Evolutionary conservation across 2,329 filamentous ascomycete species (phyloP).

Genomic region (Fusarium sp.): DNA sequence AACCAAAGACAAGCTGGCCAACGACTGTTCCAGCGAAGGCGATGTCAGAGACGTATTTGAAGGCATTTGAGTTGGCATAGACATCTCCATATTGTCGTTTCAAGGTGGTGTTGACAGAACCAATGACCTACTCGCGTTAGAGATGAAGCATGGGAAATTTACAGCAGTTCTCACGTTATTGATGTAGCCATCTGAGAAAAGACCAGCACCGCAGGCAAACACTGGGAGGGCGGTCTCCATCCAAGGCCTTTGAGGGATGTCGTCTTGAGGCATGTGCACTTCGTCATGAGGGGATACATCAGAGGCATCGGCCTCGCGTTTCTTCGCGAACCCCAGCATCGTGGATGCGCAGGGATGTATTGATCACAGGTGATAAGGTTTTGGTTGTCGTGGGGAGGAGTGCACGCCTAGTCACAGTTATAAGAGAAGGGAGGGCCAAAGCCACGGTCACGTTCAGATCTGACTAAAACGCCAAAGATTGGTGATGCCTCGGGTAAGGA

Average conservation of each 20-base stretch:
- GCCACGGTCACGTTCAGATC: neutral
- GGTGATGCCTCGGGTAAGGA: slow-evolving; percentile 9
- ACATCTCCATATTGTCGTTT: slow-evolving; percentile 69
- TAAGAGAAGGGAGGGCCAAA: neutral
- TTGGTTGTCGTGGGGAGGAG: neutral
- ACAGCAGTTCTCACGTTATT: slow-evolving; percentile 69
- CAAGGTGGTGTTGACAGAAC: slow-evolving; percentile 83
- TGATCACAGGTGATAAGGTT: neutral
- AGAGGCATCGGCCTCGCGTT: slow-evolving; percentile 10
- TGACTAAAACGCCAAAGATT: neutral
- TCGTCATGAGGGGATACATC: slow-evolving; percentile 8
- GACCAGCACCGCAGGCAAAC: slow-evolving; percentile 86
- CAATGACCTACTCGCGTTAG: slow-evolving; percentile 72
- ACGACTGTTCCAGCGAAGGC: slow-evolving; percentile 87
- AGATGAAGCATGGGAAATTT: neutral
- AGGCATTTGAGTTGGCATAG: slow-evolving; percentile 75
- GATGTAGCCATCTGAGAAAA: slow-evolving; percentile 92
- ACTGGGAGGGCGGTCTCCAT: slow-evolving; percentile 63
- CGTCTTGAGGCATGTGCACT: neutral
- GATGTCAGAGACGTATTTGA: slow-evolving; percentile 80
- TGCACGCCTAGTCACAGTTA: slow-evolving; percentile 13
- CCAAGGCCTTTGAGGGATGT: slow-evolving; percentile 23
- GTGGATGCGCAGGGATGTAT: neutral
- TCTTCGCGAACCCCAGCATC: slow-evolving; percentile 34
- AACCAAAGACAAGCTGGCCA: slow-evolving; percentile 83